Percentiles rank a stretch among this genome's conserved stretches.
Conservation (phyloP, 1,139 yeast genomes). For the Candida sp. region DNA sequence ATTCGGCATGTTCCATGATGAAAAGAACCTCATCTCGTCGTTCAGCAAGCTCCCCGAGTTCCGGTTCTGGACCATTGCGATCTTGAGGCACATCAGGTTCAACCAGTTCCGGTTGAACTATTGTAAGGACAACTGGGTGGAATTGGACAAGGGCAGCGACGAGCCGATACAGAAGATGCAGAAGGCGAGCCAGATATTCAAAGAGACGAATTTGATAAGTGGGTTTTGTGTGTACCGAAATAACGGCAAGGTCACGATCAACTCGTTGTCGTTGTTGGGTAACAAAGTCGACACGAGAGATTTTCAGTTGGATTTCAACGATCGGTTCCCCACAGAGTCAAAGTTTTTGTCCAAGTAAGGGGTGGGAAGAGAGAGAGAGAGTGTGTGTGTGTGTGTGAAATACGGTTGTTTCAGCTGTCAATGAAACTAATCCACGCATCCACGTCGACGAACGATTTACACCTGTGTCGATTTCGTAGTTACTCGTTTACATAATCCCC, state of each 20-base stretch:
- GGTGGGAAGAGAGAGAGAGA: too few relatives aligned
- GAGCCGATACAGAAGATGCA: conserved; percentile 1
- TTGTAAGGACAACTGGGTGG: conserved; percentile 4
- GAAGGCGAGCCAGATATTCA: conserved; percentile 5
- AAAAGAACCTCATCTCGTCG: conserved; percentile 8
- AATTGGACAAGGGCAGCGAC: conserved; percentile 9
- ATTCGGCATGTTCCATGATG: conserved; percentile 10
- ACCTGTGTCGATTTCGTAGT: too few relatives aligned
- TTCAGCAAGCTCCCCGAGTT: conserved; percentile 1
- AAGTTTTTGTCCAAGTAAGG: background rate
- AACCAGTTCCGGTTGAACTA: conserved; percentile 9
- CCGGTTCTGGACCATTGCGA: conserved; percentile 6
- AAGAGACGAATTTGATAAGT: conserved; percentile 8
- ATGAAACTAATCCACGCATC: too few relatives aligned
- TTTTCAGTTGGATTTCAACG: conserved; percentile 1
- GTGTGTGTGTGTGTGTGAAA: too few relatives aligned
- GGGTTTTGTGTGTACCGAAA: conserved; percentile 11
- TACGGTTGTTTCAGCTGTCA: too few relatives aligned
- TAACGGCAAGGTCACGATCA: conserved; percentile 8
- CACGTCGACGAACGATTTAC: too few relatives aligned
- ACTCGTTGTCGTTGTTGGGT: conserved; percentile 6
- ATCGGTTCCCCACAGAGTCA: conserved; percentile 9
- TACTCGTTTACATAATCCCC: too few relatives aligned
- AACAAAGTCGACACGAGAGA: conserved; percentile 5
- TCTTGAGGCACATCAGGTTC: conserved; percentile 9